Percentiles rank a stretch among this genome's conserved stretches.
Evolutionary conservation across 495 filamentous ascomycete species (phyloP).

Genomic region (Trichoderma reesei): DNA sequence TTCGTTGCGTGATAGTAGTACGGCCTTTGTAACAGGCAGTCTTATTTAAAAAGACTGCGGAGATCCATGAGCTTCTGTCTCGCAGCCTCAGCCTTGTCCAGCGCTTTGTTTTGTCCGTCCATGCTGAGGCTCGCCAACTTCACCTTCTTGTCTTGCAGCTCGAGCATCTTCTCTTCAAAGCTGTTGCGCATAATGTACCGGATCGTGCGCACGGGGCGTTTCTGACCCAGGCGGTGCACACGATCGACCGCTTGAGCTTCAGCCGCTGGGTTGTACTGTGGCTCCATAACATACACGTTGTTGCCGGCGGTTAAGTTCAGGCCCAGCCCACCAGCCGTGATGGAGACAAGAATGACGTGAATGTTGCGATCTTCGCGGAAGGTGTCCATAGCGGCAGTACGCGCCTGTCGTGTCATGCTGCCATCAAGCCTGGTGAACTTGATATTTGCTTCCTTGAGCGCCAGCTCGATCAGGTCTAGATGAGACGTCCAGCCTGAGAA

Average conservation of each 20-base stretch:
- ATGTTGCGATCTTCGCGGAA: conserved; percentile 68
- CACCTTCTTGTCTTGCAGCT: conserved; percentile 82
- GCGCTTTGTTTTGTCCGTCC: conserved; percentile 43
- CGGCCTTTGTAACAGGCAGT: background rate
- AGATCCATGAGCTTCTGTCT: conserved; percentile 72
- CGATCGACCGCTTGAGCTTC: conserved; percentile 93
- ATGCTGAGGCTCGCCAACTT: conserved; percentile 79
- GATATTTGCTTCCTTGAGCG: conserved; percentile 58
- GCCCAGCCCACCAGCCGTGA: conserved; percentile 84
- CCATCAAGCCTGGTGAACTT: conserved; percentile 78
- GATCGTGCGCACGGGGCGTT: conserved; percentile 64
- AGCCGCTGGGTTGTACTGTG: conserved; percentile 90
- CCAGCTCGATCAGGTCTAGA: conserved; percentile 85
- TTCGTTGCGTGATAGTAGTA: background rate
- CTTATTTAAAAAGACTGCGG: conserved; percentile 67
- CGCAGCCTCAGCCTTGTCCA: conserved; percentile 64
- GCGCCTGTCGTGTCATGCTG: conserved; percentile 63
- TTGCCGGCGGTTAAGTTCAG: conserved; percentile 82
- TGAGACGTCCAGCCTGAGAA: conserved; percentile 93
- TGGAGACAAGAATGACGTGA: conserved; percentile 78
- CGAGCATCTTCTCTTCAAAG: conserved; percentile 90
- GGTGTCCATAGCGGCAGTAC: conserved; percentile 57
- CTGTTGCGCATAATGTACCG: conserved; percentile 82
- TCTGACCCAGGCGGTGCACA: conserved; percentile 89
- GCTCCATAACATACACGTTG: conserved; percentile 93